Evolutionary conservation across 768 basidiomycete genomes (phyloP).

Genomic region (Suillus decipiens): DNA sequence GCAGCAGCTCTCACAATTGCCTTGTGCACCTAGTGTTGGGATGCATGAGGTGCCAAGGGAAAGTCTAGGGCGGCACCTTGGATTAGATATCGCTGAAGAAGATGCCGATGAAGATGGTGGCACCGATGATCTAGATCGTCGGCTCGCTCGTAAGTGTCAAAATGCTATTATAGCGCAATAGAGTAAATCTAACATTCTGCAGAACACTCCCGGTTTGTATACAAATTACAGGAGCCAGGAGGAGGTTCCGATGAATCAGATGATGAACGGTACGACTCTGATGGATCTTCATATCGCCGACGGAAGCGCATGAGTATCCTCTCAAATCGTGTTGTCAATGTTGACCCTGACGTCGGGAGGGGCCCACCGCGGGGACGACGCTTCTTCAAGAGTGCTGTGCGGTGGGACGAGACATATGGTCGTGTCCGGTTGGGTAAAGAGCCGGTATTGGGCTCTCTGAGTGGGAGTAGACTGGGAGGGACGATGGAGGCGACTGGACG

Average conservation of each 20-base stretch:
- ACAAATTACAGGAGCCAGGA: slow-evolving; percentile 54
- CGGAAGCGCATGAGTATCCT: slow-evolving; percentile 70
- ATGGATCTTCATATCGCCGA: slow-evolving; percentile 44
- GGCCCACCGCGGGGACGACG: slow-evolving; percentile 40
- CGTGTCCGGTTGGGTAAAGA: slow-evolving; percentile 28
- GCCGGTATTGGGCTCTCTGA: slow-evolving; percentile 22
- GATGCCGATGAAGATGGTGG: slow-evolving; percentile 35
- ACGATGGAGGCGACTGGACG: slow-evolving; percentile 29
- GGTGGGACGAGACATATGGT: slow-evolving; percentile 36
- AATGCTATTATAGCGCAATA: not conserved
- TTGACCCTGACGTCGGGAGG: slow-evolving; percentile 39
- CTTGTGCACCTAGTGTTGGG: slow-evolving; percentile 80
- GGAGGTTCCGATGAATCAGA: slow-evolving; percentile 49
- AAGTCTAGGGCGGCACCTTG: slow-evolving; percentile 62
- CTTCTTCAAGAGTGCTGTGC: slow-evolving; percentile 57
- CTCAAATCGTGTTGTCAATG: slow-evolving; percentile 56
- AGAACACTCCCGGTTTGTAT: slow-evolving; percentile 72
- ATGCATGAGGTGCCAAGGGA: slow-evolving; percentile 83
- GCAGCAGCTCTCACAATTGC: slow-evolving; percentile 57
- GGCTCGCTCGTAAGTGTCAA: slow-evolving; percentile 65
- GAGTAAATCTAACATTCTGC: slow-evolving; percentile 4
- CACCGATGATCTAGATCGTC: slow-evolving; percentile 65
- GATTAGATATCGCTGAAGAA: slow-evolving; percentile 51
- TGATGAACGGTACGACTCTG: slow-evolving; percentile 51
- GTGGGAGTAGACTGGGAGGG: slow-evolving; percentile 18